These are phyloP conservation scores for Talaromyces sp. DNA, from an alignment of 2,329 filamentous ascomycete species.

Conservation along the genomic window DNA sequence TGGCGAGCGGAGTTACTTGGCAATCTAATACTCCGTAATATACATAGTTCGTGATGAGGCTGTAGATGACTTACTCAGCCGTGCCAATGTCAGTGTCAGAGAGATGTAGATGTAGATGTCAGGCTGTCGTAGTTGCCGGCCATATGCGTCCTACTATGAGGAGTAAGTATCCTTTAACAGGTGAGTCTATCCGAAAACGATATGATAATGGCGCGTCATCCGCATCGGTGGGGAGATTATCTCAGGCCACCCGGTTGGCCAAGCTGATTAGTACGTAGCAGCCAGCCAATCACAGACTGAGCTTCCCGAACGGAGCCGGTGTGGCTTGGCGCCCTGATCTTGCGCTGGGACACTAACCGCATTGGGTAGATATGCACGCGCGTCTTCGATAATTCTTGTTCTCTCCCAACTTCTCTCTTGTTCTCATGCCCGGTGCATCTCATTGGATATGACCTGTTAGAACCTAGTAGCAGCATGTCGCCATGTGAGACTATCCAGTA, in stretches of 20 bases:
- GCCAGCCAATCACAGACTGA: not conserved
- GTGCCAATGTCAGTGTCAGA: not conserved
- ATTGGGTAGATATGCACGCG: slow-evolving; percentile 1
- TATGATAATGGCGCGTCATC: not conserved
- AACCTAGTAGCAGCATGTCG: not conserved
- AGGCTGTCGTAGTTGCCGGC: not conserved
- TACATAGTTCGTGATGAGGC: not conserved
- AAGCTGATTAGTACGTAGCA: not conserved
- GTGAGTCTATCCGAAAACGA: not conserved
- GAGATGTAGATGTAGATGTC: not conserved
- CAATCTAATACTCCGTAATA: not conserved
- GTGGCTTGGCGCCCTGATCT: slow-evolving; percentile 5
- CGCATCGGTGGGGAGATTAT: not conserved
- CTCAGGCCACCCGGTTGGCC: not conserved
- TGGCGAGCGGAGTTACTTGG: not conserved
- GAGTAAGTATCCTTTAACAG: not conserved
- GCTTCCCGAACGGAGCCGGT: not conserved
- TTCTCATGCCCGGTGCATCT: too few species aligned
- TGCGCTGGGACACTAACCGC: not conserved
- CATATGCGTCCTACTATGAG: not conserved
- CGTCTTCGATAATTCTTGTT: not conserved
- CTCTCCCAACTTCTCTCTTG: not conserved
- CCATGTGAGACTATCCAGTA: not conserved
- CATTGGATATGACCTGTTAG: not conserved
- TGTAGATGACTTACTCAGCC: not conserved